Evolutionary conservation across 768 basidiomycete species (phyloP).

Genomic region (Podaxis sp.): DNA sequence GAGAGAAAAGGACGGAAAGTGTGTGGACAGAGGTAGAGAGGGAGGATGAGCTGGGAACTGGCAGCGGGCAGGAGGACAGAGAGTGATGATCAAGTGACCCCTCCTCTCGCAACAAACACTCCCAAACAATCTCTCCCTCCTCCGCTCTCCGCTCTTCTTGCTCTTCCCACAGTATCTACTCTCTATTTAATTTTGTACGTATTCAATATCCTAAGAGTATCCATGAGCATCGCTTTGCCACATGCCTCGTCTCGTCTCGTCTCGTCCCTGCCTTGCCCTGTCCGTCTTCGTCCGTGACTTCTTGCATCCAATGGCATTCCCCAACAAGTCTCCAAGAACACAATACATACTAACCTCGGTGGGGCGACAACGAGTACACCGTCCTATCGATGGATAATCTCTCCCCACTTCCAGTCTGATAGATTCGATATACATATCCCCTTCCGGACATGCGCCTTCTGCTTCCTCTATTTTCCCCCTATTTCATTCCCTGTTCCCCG

Average conservation of each 20-base stretch:
- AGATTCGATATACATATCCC: slow-evolving; percentile 15
- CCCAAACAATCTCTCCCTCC: slow-evolving; percentile 22
- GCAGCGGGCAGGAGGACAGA: slow-evolving; percentile 17
- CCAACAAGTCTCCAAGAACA: not conserved
- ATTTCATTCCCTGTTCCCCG: not conserved
- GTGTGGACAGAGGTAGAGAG: slow-evolving; percentile 16
- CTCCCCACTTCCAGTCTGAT: not conserved
- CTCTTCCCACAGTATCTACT: not conserved
- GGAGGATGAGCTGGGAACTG: slow-evolving; percentile 21
- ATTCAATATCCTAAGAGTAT: not conserved
- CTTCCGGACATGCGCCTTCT: not conserved
- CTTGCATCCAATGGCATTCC: not conserved
- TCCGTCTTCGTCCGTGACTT: not conserved
- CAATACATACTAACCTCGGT: too few species aligned
- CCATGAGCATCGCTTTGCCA: not conserved
- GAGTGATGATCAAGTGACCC: slow-evolving; percentile 32
- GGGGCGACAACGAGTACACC: not conserved
- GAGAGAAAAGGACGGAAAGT: slow-evolving; percentile 22
- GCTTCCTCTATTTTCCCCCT: not conserved
- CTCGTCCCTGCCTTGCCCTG: not conserved
- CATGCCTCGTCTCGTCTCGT: not conserved
- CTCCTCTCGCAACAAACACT: slow-evolving; percentile 25
- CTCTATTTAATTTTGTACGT: not conserved
- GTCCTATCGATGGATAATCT: not conserved
- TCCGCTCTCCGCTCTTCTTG: not conserved